These are phyloP conservation scores for Trichosporon ovoides DNA, from an alignment of 1,284 basidiomycete species.

Conservation along the genomic window DNA sequence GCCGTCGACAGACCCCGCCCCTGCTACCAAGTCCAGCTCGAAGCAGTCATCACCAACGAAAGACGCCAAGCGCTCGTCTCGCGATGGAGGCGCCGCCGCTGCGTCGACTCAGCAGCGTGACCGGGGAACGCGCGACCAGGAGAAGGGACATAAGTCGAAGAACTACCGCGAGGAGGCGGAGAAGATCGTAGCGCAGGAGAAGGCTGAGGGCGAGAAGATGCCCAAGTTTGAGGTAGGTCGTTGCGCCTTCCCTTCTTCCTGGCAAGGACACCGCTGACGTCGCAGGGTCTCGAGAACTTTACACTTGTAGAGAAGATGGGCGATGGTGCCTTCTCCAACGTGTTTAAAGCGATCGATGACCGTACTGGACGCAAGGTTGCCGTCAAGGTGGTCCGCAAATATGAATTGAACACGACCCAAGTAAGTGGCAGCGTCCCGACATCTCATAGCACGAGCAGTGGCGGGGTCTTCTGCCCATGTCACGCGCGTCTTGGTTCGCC, in stretches of 20 bases:
- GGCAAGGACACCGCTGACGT: not conserved
- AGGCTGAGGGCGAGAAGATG: conserved; percentile 67
- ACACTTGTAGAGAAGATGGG: conserved; percentile 87
- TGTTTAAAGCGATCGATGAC: conserved; percentile 86
- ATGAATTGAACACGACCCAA: conserved; percentile 89
- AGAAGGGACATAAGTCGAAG: conserved; percentile 6
- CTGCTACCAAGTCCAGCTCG: conserved; percentile 16
- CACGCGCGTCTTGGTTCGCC: conserved; percentile 9
- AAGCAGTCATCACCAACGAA: conserved; percentile 11
- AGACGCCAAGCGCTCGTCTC: not conserved
- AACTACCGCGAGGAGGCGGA: conserved; percentile 60
- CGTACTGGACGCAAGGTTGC: conserved; percentile 77
- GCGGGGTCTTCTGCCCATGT: no score
- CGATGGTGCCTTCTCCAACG: conserved; percentile 97
- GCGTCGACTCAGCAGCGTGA: conserved; percentile 30
- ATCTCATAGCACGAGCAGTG: no score
- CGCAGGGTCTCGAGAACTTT: conserved; percentile 74
- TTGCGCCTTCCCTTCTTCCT: not conserved
- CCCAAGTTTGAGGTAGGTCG: conserved; percentile 60
- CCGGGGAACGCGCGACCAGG: conserved; percentile 5
- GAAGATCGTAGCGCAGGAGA: conserved; percentile 71
- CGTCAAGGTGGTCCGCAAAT: conserved; percentile 97
- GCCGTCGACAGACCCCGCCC: conserved; percentile 7
- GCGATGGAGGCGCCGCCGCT: not conserved
- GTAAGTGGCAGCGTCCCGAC: no score